Percentiles rank a stretch among this genome's conserved stretches.
Evolutionary conservation across 208 protist genomes (phyloP).

Genomic region (Plasmodiophora brassicae): DNA sequence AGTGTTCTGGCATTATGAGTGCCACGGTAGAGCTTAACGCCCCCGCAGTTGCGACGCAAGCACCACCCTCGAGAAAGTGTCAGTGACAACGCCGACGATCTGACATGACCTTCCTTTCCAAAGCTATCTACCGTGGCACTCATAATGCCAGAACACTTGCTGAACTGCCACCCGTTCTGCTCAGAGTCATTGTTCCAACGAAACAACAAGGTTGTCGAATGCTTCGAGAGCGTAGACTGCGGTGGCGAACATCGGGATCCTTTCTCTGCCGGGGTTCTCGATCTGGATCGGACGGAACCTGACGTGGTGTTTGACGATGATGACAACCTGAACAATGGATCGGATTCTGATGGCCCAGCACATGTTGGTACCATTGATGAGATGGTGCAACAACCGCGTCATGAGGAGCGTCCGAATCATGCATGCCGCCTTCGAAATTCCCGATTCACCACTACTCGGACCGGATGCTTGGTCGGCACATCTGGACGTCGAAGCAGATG

Average conservation of each 20-base stretch:
- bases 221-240: neutral
- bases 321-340: neutral
- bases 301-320: no score
- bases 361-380: neutral
- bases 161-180: neutral
- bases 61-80: no score
- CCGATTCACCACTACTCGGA: neutral
- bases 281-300: neutral
- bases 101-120: no score
- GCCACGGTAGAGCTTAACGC: no score
- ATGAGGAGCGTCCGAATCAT: neutral
- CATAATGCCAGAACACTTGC: neutral
- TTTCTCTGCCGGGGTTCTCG: no score
- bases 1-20: neutral
- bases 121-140: neutral
- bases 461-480: neutral
- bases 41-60: no score
- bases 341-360: neutral
- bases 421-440: neutral
- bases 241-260: no score
- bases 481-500: neutral
- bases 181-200: neutral
- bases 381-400: neutral
- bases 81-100: no score
- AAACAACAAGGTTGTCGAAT: neutral